phyloP scores from a whole-genome alignment of 176 grass and related monocot species.

The Alopecurus myosuroides region DNA sequence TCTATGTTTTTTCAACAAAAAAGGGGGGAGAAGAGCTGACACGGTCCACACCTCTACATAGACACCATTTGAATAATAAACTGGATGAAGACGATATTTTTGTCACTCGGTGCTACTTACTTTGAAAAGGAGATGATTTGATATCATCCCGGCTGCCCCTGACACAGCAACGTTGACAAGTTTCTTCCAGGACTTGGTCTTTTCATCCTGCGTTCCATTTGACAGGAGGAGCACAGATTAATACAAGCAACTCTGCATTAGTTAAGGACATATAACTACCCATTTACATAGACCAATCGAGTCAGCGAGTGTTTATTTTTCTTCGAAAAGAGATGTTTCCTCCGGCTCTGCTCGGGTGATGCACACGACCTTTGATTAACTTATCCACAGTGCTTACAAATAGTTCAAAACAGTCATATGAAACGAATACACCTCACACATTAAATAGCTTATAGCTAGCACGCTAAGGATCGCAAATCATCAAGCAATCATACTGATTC shows the following conservation, averaged over 20 bases:
- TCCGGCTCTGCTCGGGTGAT: no score
- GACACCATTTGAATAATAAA: not conserved
- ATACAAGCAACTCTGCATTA: not conserved
- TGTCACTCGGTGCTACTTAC: conserved; percentile 26
- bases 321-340: no score
- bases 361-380: no score
- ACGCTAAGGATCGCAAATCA: not conserved
- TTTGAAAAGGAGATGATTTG: conserved; percentile 95
- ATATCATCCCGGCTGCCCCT: conserved; percentile 93
- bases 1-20: not conserved
- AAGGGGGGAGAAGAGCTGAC: not conserved
- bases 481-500: not conserved
- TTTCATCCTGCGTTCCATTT: conserved; percentile 36
- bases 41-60: not conserved
- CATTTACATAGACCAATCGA: not conserved
- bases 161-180: conserved; percentile 82
- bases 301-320: not conserved
- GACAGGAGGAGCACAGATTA: not conserved
- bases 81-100: not conserved
- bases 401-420: no score
- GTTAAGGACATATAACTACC: not conserved
- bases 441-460: no score
- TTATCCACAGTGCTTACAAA: no score
- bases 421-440: no score
- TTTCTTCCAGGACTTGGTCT: conserved; percentile 89